Conservation (phyloP, 768 basidiomycete genomes). For the Astraeus odoratus region DNA sequence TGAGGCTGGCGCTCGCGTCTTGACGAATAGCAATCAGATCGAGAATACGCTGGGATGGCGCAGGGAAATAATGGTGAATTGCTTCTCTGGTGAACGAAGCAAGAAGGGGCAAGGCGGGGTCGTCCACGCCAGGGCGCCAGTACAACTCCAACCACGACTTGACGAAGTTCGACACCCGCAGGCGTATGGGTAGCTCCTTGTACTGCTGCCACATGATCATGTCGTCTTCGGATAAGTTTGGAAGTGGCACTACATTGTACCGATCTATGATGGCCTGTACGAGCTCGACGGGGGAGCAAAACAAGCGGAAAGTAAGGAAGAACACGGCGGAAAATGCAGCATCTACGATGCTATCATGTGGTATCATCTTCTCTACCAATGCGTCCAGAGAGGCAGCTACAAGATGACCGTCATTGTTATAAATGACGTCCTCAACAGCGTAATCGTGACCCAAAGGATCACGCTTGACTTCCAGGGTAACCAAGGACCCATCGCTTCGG, state of each 20-base stretch:
- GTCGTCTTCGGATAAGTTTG: constrained; percentile 49
- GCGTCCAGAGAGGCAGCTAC: constrained; percentile 86
- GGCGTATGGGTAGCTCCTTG: constrained; percentile 84
- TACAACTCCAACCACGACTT: constrained; percentile 91
- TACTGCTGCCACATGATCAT: constrained; percentile 73
- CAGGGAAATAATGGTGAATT: constrained; percentile 54
- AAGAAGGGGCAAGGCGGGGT: constrained; percentile 50
- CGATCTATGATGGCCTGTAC: constrained; percentile 72
- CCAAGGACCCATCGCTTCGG: constrained; percentile 44
- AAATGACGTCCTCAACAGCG: constrained; percentile 75
- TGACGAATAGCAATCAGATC: constrained; percentile 57
- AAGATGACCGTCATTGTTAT: constrained; percentile 84
- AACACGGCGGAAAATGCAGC: constrained; percentile 83
- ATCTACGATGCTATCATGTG: constrained; percentile 88
- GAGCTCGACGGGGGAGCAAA: constrained; percentile 72
- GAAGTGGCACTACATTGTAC: constrained; percentile 72
- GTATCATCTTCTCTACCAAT: constrained; percentile 96
- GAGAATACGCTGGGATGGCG: constrained; percentile 64
- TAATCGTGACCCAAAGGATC: constrained; percentile 65
- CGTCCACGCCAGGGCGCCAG: constrained; percentile 78
- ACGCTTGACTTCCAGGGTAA: constrained; percentile 34
- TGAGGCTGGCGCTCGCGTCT: constrained; percentile 38
- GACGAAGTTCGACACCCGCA: constrained; percentile 88
- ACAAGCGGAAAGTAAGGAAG: constrained; percentile 92
- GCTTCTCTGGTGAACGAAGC: constrained; percentile 57